phyloP scores from a whole-genome alignment of 331 rosid species.

The Saraca asoca region DNA sequence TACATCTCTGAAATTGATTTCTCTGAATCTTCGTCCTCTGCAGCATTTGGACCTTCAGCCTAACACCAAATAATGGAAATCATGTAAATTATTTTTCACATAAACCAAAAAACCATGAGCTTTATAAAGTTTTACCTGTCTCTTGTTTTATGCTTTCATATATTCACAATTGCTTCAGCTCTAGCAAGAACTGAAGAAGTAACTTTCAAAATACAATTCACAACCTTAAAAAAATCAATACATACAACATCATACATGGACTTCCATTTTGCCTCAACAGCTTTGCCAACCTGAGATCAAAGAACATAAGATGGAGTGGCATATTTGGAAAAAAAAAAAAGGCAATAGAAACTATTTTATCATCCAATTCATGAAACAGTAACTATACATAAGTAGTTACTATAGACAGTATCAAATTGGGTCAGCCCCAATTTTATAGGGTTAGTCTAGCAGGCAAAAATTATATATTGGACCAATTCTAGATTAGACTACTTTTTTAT shows the following conservation, averaged over 20 bases:
- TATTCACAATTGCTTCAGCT: slow-evolving; percentile 22
- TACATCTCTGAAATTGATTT: slow-evolving; percentile 80
- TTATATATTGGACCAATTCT: too few species aligned
- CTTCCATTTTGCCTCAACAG: slow-evolving; percentile 93
- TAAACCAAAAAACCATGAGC: neutral
- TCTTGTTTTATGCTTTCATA: slow-evolving; percentile 79
- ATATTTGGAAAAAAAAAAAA: too few species aligned
- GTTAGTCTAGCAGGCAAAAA: too few species aligned
- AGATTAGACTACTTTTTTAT: too few species aligned
- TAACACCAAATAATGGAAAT: neutral
- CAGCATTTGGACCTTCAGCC: slow-evolving; percentile 74
- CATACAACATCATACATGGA: slow-evolving; percentile 71
- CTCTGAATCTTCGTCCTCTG: slow-evolving; percentile 68
- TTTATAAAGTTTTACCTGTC: slow-evolving; percentile 47
- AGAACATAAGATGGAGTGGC: neutral
- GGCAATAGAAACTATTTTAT: neutral
- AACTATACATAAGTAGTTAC: neutral
- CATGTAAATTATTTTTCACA: neutral
- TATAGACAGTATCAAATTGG: too few species aligned
- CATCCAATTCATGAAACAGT: too few species aligned
- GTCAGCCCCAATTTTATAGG: too few species aligned
- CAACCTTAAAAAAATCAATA: neutral
- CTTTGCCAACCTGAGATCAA: slow-evolving; percentile 70
- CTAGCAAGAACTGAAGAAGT: neutral
- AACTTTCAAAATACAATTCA: neutral